phyloP scores from a whole-genome alignment of 2,329 filamentous ascomycete species.

The Aspergillus brasiliensis region DNA sequence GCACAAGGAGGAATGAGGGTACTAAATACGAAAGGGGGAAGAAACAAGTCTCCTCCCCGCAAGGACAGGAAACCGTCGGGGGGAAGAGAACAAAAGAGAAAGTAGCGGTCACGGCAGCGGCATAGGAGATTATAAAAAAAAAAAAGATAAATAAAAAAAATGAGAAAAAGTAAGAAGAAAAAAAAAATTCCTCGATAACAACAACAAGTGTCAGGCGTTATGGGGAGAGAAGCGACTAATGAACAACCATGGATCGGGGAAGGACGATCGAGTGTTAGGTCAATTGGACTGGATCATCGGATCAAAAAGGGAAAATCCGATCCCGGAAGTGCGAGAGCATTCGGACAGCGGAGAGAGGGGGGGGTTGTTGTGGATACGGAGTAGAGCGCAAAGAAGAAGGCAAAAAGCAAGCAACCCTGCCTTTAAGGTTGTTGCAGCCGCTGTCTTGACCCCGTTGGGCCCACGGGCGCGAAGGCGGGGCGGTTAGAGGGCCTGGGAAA shows the following conservation, averaged over 20 bases:
- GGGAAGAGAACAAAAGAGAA: constrained; percentile 5
- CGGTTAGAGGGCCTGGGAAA: constrained; percentile 14
- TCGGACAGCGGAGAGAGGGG: constrained; percentile 1
- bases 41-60: constrained; percentile 8
- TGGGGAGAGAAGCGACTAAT: not conserved
- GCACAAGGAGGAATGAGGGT: not conserved
- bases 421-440: constrained; percentile 30
- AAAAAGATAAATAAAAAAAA: not conserved
- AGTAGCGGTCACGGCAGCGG: constrained; percentile 24
- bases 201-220: constrained; percentile 3
- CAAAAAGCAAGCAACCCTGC: constrained; percentile 12
- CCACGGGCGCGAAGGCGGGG: constrained; percentile 27
- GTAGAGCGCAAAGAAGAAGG: not conserved
- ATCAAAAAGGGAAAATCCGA: constrained; percentile 6
- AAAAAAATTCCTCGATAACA: constrained; percentile 9
- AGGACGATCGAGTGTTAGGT: constrained; percentile 14
- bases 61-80: constrained; percentile 8
- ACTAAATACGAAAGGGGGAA: not conserved
- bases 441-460: constrained; percentile 27
- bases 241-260: constrained; percentile 13
- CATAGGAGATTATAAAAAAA: not conserved
- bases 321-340: not conserved
- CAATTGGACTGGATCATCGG: constrained; percentile 11
- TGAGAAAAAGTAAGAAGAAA: not conserved
- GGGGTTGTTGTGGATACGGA: not conserved